Base-by-base conservation (phyloP, 2,329 filamentous ascomycete species). In the Emmonsiellopsis sp. region DNA sequence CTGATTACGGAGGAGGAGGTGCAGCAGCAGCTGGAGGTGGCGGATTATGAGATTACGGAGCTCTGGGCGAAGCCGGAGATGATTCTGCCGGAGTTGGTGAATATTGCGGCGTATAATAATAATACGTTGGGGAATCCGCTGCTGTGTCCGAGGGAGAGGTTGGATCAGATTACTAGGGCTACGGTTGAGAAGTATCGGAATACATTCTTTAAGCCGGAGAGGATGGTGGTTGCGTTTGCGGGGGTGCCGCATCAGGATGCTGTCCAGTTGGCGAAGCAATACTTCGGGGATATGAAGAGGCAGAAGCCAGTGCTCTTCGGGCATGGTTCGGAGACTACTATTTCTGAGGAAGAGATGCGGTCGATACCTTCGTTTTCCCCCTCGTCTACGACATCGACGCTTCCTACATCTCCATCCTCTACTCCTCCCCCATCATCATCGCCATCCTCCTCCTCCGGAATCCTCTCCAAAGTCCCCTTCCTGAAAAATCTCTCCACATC, bases 61-160 rank as follows among this genome's bases (percentile, higher is more conserved):
- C 97, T 98, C 54, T 98, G 93, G 93, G 86, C 86, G 62, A 97
- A 95, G 77, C 91, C 93, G 0, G 92, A 97, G 65, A 80, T 98
- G 53, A 97, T 98, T 62, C 76, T 98, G 56, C 93, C 93, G 0
- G 93, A 98, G 73, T 74, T 98, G 62, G 86, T 97, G 38, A 93
- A 98, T 70, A 93, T 91, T 76, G 90, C 93, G 8, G 93, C 91
- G 2, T 98, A 89, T 73, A 93, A 90, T 75, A 87, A 93, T 67
- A 97, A 98, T 73, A 97, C 93, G 0, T 78, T 98, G 10, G 93
- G 93, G 38, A 94, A 97, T 70, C 93, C 93, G 3, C 71, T 98
- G 60, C 74, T 98, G 50, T 98, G 93, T 67, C 93, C 93, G 0
- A 82, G 86, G 65, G 92, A 97, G 63, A 79, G 91, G 50, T 74